Conservation (phyloP, 2,329 filamentous ascomycete genomes). For the Calonectria leucothoes region DNA sequence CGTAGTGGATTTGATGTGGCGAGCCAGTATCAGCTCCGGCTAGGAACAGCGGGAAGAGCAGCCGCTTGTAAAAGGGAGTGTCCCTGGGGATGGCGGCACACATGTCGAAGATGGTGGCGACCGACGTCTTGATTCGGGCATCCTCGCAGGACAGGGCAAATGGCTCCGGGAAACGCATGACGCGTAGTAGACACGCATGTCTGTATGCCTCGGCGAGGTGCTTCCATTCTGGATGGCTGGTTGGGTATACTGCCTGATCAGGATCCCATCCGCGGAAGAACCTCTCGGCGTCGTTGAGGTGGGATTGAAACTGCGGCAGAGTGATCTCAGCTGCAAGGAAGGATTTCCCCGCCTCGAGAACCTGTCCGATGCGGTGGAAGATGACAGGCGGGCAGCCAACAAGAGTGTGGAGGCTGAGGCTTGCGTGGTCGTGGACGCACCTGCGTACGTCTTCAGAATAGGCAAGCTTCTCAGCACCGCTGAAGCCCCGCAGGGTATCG, state of each 20-base stretch:
- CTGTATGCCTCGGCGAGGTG: constrained; percentile 43
- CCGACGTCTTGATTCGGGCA: constrained; percentile 33
- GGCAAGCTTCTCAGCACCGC: constrained; percentile 45
- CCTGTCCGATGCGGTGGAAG: constrained; percentile 39
- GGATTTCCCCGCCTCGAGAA: constrained; percentile 36
- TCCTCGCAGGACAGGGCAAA: constrained; percentile 41
- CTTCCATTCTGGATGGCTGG: constrained; percentile 40
- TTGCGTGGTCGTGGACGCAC: constrained; percentile 38
- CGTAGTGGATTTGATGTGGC: constrained; percentile 41
- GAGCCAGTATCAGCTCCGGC: constrained; percentile 40
- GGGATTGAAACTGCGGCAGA: constrained; percentile 17
- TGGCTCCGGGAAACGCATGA: constrained; percentile 40
- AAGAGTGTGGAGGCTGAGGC: constrained; percentile 37
- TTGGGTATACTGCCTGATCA: constrained; percentile 40
- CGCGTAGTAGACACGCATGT: constrained; percentile 43
- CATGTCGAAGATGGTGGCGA: constrained; percentile 38
- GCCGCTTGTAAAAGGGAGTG: constrained; percentile 40
- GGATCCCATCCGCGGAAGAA: constrained; percentile 41
- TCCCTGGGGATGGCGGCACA: constrained; percentile 36
- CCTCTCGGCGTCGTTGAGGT: constrained; percentile 34
- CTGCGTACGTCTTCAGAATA: constrained; percentile 39
- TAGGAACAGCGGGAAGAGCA: constrained; percentile 44
- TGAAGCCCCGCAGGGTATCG: constrained; percentile 44
- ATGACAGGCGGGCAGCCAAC: constrained; percentile 42
- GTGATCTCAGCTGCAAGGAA: constrained; percentile 19